These are phyloP conservation scores for Solanum chmielewskii DNA, from an alignment of 257 asterid genomes.

Conservation along the genomic window DNA sequence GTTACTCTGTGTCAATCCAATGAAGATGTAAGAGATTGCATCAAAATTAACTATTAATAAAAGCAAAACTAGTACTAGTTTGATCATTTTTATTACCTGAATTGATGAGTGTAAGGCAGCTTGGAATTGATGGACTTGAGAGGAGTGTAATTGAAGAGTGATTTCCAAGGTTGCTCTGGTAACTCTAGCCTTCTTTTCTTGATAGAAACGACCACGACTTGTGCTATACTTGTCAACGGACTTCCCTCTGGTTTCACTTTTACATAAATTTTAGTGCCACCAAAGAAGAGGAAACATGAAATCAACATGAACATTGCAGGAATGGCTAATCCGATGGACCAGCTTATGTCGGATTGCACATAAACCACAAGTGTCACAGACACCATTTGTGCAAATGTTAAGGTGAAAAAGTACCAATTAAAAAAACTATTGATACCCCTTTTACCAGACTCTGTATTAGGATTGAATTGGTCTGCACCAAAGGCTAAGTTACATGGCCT, in stretches of 20 bases:
- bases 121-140: conserved; percentile 43
- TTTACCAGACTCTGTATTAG: conserved; percentile 47
- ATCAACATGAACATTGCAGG: conserved; percentile 52
- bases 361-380: conserved; percentile 61
- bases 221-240: conserved; percentile 44
- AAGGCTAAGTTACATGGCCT: conserved; percentile 78
- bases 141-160: conserved; percentile 26
- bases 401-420: conserved; percentile 73
- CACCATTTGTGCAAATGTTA: conserved; percentile 50
- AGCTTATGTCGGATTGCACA: conserved; percentile 61
- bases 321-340: conserved; percentile 56
- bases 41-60: not conserved
- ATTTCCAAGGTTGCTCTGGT: conserved; percentile 37
- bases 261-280: conserved; percentile 45
- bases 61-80: not conserved
- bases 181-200: conserved; percentile 41
- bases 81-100: conserved; percentile 30
- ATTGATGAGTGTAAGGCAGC: conserved; percentile 49
- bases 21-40: not conserved
- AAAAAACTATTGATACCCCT: conserved; percentile 66
- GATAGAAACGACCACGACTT: conserved; percentile 37
- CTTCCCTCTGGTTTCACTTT: conserved; percentile 73
- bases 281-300: conserved; percentile 38
- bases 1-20: not conserved
- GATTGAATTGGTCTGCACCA: conserved; percentile 83